These are phyloP conservation scores for Ustilago loliicola DNA, from an alignment of 1,284 basidiomycete genomes.

Conservation along the genomic window DNA sequence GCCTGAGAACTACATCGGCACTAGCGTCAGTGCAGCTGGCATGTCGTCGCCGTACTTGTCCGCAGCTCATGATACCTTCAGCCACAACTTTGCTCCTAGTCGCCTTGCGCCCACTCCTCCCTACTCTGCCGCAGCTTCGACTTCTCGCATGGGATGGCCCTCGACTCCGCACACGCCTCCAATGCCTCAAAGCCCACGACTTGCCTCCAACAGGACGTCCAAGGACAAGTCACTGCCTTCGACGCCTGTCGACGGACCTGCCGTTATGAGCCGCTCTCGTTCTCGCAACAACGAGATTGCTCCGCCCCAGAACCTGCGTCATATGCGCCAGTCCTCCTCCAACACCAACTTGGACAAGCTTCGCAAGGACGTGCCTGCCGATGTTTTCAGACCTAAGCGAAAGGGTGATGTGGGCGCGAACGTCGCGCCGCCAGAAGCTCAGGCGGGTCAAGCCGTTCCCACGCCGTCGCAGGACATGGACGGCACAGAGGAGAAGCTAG, in stretches of 20 bases:
- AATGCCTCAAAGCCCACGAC: constrained; percentile 18
- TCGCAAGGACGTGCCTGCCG: constrained; percentile 17
- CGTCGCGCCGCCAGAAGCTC: background rate
- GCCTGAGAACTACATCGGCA: constrained; percentile 46
- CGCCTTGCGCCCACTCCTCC: constrained; percentile 37
- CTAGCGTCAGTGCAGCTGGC: constrained; percentile 38
- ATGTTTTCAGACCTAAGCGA: constrained; percentile 16
- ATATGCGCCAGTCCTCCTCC: constrained; percentile 37
- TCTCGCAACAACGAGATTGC: constrained; percentile 28
- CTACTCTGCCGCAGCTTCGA: constrained; percentile 8
- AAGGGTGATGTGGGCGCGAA: background rate
- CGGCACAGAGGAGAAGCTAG: constrained; percentile 17
- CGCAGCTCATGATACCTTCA: constrained; percentile 29
- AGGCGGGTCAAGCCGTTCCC: background rate
- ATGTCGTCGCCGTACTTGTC: constrained; percentile 36
- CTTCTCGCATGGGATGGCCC: constrained; percentile 16
- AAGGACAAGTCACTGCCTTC: constrained; percentile 35
- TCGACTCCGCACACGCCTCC: constrained; percentile 27
- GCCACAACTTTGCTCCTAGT: constrained; percentile 26
- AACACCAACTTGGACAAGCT: constrained; percentile 26
- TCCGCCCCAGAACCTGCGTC: constrained; percentile 40
- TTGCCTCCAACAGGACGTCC: background rate
- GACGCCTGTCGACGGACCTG: background rate
- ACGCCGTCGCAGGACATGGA: background rate
- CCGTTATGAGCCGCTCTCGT: constrained; percentile 15